Conservation (phyloP, 495 filamentous ascomycete genomes). For the Niebla homalea region DNA sequence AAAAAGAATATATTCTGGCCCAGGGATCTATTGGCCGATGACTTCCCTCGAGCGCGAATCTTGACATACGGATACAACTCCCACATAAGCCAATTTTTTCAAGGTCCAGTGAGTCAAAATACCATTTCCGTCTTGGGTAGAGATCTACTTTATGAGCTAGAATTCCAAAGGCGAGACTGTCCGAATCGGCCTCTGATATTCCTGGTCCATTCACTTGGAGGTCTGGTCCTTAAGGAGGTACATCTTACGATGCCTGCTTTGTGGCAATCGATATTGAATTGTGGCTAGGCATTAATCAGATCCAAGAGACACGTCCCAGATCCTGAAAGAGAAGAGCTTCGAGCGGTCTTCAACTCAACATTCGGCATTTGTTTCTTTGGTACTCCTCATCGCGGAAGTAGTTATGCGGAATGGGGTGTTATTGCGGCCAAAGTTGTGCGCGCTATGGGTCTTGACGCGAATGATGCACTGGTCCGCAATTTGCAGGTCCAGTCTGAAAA, state of each 20-base stretch:
- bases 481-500: background rate
- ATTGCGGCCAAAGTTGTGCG: background rate
- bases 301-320: too few relatives aligned
- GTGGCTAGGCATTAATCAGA: too few relatives aligned
- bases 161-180: too few relatives aligned
- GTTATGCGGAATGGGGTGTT: slow-evolving; percentile 1
- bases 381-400: slow-evolving; percentile 8
- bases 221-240: too few relatives aligned
- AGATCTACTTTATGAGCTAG: too few relatives aligned
- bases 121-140: too few relatives aligned
- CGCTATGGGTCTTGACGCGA: slow-evolving; percentile 1
- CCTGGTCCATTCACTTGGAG: too few relatives aligned
- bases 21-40: slow-evolving; percentile 4
- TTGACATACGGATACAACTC: slow-evolving; percentile 17
- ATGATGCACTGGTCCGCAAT: slow-evolving; percentile 1
- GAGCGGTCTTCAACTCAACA: background rate
- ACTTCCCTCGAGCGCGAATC: slow-evolving; percentile 10
- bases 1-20: slow-evolving; percentile 4
- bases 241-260: too few relatives aligned
- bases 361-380: slow-evolving; percentile 3
- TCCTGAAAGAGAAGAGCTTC: background rate
- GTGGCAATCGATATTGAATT: too few relatives aligned
- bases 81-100: slow-evolving; percentile 4
- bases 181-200: too few relatives aligned
- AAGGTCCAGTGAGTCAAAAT: too few relatives aligned